Evolutionary conservation across 192 early-diverging fungal species (phyloP).

Genomic region (Paraglomus occultum): DNA sequence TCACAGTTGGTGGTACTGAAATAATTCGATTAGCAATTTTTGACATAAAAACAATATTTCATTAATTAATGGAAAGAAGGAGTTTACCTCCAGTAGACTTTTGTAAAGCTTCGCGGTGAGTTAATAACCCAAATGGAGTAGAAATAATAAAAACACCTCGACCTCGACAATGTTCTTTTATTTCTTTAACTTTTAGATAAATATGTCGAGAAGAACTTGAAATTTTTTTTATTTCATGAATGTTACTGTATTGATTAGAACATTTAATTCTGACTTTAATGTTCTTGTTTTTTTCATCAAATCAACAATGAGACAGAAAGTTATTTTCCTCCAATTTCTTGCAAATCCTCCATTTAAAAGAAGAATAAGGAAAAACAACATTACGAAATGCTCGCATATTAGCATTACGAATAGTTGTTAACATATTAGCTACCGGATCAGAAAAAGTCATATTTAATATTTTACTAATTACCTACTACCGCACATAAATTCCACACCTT

Average conservation of each 20-base stretch:
- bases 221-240: constrained; percentile 23
- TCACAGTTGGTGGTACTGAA: not conserved
- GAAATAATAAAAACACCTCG: not conserved
- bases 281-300: constrained; percentile 2
- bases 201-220: constrained; percentile 17
- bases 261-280: constrained; percentile 9
- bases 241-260: not conserved
- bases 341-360: constrained; percentile 4
- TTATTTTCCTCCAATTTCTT: not conserved
- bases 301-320: not conserved
- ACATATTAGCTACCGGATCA: constrained; percentile 3
- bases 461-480: not conserved
- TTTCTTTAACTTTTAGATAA: no score
- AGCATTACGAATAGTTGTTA: constrained; percentile 11
- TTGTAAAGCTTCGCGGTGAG: constrained; percentile 7
- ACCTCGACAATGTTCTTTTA: not conserved
- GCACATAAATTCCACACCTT: not conserved
- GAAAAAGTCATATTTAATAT: constrained; percentile 11
- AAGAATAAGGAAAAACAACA: not conserved
- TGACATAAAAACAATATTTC: no score
- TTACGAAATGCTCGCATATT: not conserved
- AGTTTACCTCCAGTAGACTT: not conserved
- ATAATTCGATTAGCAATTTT: constrained; percentile 13
- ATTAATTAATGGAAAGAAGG: constrained; percentile 18
- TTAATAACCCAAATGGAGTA: not conserved